Evolutionary conservation across 2,329 filamentous ascomycete genomes (phyloP).

Genomic region (Fusarium staphyleae): DNA sequence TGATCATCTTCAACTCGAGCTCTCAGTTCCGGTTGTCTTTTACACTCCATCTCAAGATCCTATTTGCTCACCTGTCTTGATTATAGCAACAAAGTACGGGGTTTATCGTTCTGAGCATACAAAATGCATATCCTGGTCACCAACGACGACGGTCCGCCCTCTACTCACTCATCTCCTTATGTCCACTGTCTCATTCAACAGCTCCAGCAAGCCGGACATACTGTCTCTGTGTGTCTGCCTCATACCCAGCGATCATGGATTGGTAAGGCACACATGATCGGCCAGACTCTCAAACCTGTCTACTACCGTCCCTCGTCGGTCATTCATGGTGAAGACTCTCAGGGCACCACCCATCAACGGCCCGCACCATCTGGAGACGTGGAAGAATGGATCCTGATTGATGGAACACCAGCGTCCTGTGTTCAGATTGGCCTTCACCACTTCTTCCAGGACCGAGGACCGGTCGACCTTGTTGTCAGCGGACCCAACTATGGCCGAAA

Average conservation of each 20-base stretch:
- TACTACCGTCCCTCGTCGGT: slow-evolving; percentile 75
- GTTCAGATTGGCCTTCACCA: slow-evolving; percentile 84
- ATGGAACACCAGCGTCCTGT: slow-evolving; percentile 82
- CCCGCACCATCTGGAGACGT: slow-evolving; percentile 62
- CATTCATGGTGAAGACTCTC: slow-evolving; percentile 53
- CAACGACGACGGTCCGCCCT: slow-evolving; percentile 85
- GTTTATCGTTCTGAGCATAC: neutral
- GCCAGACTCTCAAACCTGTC: slow-evolving; percentile 80
- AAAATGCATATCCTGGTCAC: slow-evolving; percentile 70
- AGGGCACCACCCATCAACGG: slow-evolving; percentile 69
- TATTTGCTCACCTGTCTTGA: no score
- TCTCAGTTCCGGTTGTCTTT: no score
- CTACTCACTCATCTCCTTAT: slow-evolving; percentile 79
- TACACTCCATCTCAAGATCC: no score
- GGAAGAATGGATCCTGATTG: slow-evolving; percentile 83
- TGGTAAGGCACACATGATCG: slow-evolving; percentile 96
- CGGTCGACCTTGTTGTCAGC: slow-evolving; percentile 78
- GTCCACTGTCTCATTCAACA: slow-evolving; percentile 75
- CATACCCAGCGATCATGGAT: slow-evolving; percentile 97
- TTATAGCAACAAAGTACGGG: neutral
- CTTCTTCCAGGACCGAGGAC: slow-evolving; percentile 75
- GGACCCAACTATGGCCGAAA: slow-evolving; percentile 87
- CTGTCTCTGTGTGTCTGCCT: slow-evolving; percentile 90
- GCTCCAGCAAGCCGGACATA: slow-evolving; percentile 78
- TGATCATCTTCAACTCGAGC: neutral